Base-by-base conservation (phyloP, 2,329 filamentous ascomycete genomes). In the Pseudogymnoascus sp. region DNA sequence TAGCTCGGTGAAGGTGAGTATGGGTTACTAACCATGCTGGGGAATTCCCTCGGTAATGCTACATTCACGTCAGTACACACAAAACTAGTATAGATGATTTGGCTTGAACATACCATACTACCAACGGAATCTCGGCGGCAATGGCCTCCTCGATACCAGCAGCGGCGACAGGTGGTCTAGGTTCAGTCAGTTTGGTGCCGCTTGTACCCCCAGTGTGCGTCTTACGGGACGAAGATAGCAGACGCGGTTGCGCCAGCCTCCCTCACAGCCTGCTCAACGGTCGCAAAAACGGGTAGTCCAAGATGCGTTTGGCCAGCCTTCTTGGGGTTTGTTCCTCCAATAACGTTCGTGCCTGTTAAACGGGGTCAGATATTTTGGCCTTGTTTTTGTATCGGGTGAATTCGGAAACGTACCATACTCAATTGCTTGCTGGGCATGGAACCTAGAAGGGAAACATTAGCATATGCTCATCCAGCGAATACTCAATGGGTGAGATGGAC, bases 261-360 rank as follows among this genome's bases (percentile, higher is more conserved):
- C 83, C 93, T 95, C 69, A 96, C 86, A 68, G 90, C 95, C 63
- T 99, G 92, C 71, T 81, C 79, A 70, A 99, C 95, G 72, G 85
- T 93, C 73, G 86, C 90, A 79, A 97, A 99, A 74, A 99, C 95
- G 65, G 95, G 95, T 71, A 89, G 89, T 75, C 87, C 91, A 67
- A 99, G 87, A 79, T 99, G 95, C 75, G 86, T 88, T 73, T 85
- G 80, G 74, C 95, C 95, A 69, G 95, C 95, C 84, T 99, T 99
- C 85, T 96, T 97, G 76, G 95, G 95, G 83, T 97, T 97, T 75
- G 93, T 97, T 75, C 95, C 95, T 78, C 95, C 95, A 70, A 99
- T 92, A 70, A 99, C 91, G 77, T 96, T 93, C 73, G 95, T 99
- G 77, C 93, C 91, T 96, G 73, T 67, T 59, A 1, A 46, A 21